A percentile compares a stretch with the other conserved stretches of the same genome.
Conservation (phyloP, 169 alveolate genomes). For the Cryptosporidium sp. region DNA sequence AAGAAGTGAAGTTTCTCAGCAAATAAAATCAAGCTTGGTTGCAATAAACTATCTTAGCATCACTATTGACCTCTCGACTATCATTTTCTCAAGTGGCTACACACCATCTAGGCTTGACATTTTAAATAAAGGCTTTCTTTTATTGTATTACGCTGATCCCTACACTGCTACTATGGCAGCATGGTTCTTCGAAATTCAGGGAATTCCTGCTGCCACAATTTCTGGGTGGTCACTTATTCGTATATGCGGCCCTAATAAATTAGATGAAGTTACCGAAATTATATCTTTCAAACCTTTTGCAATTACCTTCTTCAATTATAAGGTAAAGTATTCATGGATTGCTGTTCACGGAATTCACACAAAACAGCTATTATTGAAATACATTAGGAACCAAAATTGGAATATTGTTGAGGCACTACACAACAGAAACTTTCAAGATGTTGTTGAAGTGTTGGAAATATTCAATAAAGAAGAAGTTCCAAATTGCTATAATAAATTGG, state of each 20-base stretch:
- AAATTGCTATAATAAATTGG: constrained; percentile 12
- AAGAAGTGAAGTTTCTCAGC: constrained; percentile 13
- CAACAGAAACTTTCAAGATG: constrained; percentile 57
- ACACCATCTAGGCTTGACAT: constrained; percentile 42
- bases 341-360: constrained; percentile 72
- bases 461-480: constrained; percentile 7
- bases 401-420: constrained; percentile 49
- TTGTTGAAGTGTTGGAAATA: constrained; percentile 47
- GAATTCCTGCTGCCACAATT: constrained; percentile 58
- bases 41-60: constrained; percentile 44
- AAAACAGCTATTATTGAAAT: constrained; percentile 10
- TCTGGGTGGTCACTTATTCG: constrained; percentile 71
- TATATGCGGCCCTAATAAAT: constrained; percentile 33
- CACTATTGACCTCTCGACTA: constrained; percentile 14
- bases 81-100: constrained; percentile 68
- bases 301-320: constrained; percentile 27
- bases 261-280: constrained; percentile 24
- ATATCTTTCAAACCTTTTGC: background rate
- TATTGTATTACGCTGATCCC: constrained; percentile 37
- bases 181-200: constrained; percentile 65
- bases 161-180: constrained; percentile 74
- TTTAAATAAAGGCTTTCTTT: constrained; percentile 41
- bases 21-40: constrained; percentile 35
- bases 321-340: constrained; percentile 53
- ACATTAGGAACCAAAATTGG: constrained; percentile 44